Conservation (phyloP, 2,329 filamentous ascomycete genomes). For the Chrysoporthe deuterocubensis region DNA sequence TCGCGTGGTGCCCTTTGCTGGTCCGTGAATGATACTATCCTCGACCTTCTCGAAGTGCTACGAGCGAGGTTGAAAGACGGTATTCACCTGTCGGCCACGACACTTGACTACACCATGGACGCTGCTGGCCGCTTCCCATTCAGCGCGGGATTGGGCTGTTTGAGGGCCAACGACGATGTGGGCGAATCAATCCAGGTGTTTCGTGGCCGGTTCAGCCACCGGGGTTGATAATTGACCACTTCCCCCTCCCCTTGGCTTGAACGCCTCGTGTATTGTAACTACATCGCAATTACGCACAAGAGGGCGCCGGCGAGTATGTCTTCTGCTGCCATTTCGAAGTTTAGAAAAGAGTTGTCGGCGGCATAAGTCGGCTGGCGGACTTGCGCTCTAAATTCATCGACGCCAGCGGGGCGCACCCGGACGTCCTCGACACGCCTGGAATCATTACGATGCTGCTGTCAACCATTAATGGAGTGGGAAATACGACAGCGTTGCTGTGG, state of each 20-base stretch:
- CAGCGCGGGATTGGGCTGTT: constrained; percentile 21
- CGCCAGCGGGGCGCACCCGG: too few relatives aligned
- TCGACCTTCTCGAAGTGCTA: background rate
- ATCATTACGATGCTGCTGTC: too few relatives aligned
- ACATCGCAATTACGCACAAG: constrained; percentile 12
- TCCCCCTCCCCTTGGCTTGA: background rate
- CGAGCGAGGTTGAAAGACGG: background rate
- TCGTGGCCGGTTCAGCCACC: constrained; percentile 26
- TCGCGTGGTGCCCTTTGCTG: background rate
- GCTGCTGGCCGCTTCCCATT: constrained; percentile 8
- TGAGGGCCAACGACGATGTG: constrained; percentile 26
- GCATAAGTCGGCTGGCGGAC: constrained; percentile 10
- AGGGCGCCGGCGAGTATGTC: constrained; percentile 20
- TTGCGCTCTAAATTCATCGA: background rate
- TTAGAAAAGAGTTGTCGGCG: background rate
- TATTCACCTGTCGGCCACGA: background rate
- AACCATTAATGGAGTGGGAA: too few relatives aligned
- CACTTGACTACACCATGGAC: constrained; percentile 3
- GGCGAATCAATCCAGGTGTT: constrained; percentile 27
- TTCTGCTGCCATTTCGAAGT: constrained; percentile 13
- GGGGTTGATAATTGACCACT: constrained; percentile 27
- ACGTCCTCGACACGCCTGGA: too few relatives aligned
- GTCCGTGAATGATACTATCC: background rate
- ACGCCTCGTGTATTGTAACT: constrained; percentile 9
- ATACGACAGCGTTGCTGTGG: too few relatives aligned